These are phyloP conservation scores for Panicum miliaceum DNA, from an alignment of 176 grass and related monocot species.

Conservation along the genomic window DNA sequence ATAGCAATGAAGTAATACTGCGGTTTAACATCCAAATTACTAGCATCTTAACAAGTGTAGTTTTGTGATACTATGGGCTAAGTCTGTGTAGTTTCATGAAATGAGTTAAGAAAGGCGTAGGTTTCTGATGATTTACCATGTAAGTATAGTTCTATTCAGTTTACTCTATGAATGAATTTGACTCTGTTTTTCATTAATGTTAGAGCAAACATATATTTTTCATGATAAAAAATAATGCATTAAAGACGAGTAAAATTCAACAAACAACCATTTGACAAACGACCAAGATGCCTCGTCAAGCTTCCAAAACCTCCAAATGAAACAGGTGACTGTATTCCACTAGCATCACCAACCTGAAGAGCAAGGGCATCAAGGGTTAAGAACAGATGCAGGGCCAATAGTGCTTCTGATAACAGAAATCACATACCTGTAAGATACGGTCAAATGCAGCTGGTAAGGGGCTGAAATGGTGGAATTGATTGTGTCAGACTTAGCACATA, in stretches of 20 bases:
- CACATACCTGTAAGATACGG: slow-evolving; percentile 79
- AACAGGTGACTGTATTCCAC: slow-evolving; percentile 97
- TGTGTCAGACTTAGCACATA: slow-evolving; percentile 36
- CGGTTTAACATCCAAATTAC: not conserved
- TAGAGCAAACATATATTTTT: not conserved
- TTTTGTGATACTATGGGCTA: not conserved
- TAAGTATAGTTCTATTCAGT: not conserved
- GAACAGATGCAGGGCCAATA: slow-evolving; percentile 4
- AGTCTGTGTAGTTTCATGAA: slow-evolving; percentile 1
- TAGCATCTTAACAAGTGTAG: not conserved
- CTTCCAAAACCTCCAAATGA: slow-evolving; percentile 99
- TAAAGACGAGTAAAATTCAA: not conserved
- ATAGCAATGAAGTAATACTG: not conserved
- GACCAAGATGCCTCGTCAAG: slow-evolving; percentile 82
- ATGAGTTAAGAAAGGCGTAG: not conserved
- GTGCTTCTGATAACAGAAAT: slow-evolving; percentile 17
- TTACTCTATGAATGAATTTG: not conserved
- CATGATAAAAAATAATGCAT: slow-evolving; percentile 5
- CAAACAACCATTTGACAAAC: slow-evolving; percentile 74
- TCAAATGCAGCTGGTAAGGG: slow-evolving; percentile 89
- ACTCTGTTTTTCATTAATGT: not conserved
- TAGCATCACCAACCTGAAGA: slow-evolving; percentile 91
- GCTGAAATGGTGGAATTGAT: slow-evolving; percentile 53
- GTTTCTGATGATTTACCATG: not conserved
- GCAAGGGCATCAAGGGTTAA: slow-evolving; percentile 13